Conservation (phyloP, 495 filamentous ascomycete species). For the Opeltia flavorubescens region DNA sequence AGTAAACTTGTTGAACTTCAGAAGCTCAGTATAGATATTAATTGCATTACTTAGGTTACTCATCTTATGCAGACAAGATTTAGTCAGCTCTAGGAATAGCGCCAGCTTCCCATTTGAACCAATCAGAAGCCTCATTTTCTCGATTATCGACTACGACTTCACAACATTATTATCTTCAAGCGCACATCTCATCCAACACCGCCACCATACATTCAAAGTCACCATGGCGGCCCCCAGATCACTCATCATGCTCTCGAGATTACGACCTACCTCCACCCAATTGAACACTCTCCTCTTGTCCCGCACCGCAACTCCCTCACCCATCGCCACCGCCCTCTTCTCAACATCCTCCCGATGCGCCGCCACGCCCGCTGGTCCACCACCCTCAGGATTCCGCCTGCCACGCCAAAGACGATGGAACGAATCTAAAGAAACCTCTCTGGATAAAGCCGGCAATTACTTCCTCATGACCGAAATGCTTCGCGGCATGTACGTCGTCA, state of each 20-base stretch:
- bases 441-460: constrained; percentile 79
- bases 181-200: constrained; percentile 7
- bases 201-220: neutral
- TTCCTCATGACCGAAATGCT: constrained; percentile 91
- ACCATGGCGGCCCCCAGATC: constrained; percentile 37
- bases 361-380: constrained; percentile 65
- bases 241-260: constrained; percentile 36
- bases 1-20: no score
- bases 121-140: neutral
- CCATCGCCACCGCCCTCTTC: constrained; percentile 41
- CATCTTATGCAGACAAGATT: no score
- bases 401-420: constrained; percentile 55
- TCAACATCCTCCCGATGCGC: constrained; percentile 42
- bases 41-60: no score
- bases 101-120: neutral
- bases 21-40: no score
- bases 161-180: neutral
- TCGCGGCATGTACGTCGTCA: constrained; percentile 91
- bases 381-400: constrained; percentile 63
- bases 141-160: no score
- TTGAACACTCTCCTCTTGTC: constrained; percentile 20
- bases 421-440: constrained; percentile 48
- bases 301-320: constrained; percentile 12
- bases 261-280: constrained; percentile 25
- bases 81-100: no score